Base-by-base conservation (phyloP, 441 rosid genomes). In the Adansonia rubrostipa region DNA sequence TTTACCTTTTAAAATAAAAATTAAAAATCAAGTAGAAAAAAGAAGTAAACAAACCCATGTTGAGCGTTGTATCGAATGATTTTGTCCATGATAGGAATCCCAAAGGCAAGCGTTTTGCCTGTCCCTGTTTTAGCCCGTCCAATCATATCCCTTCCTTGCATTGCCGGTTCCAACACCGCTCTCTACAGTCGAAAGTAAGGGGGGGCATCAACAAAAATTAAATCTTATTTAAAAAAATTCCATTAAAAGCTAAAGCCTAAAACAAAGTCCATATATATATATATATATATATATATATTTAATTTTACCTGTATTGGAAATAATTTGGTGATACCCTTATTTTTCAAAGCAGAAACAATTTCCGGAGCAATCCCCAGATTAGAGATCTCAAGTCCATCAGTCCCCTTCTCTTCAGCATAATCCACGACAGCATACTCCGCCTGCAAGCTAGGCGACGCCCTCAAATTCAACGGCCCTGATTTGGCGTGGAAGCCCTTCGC, bases 71-170 rank as follows among this genome's bases (percentile, higher is more conserved):
- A 93, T 79, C 89, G 85, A 77, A 91, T 88, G 81, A 96, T 96
- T 72, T 83, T 88, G 80, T 96, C 96, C 58, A 94, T 75, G 17
- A 96, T 77, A 3, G 99, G 99, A 51, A 96, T 94, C 84, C 98
- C 99, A 78, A 96, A 96, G 76, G 99, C 99, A 79, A 96, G 98
- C 1, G 98, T 96, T 88, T 96, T 96, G 28, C 99, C 98, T 0
- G 98, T 96, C 83, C 99, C 99, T 0, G 99, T 96, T 84, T 94
- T 91, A 22, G 98, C 98, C 28, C 99, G 91, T 58, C 95, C 99
- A 48, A 91, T 88, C 97, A 96, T 84, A 70, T 96, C 99, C 4
- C 90, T 82, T 11, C 99, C 99, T 85, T 88, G 86, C 98, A 94
- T 93, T 60, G 98, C 98, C 8, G 99, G 99, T 82, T 91, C 98